Conservation (phyloP, 805 yeast species). For the Dipodascopsis uninucleata region DNA sequence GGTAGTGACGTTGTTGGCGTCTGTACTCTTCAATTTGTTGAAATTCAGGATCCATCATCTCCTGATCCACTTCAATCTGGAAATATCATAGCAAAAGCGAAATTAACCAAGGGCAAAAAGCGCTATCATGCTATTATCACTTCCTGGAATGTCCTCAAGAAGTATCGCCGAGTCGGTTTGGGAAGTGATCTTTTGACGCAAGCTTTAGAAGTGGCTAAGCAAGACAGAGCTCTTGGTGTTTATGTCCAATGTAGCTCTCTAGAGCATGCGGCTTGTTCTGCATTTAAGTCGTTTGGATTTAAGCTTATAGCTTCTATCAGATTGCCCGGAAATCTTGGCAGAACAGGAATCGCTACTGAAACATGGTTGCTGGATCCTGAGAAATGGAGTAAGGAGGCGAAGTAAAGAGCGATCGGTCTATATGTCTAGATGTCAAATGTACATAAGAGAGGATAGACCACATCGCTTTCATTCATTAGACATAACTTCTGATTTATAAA, state of each 20-base stretch:
- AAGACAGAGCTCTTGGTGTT: constrained; percentile 9
- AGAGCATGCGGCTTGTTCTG: constrained; percentile 14
- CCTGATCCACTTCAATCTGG: constrained; percentile 1
- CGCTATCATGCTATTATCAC: constrained; percentile 19
- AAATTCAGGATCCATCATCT: constrained; percentile 10
- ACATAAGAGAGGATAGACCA: too few species aligned
- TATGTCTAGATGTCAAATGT: too few species aligned
- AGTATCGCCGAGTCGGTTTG: constrained; percentile 29
- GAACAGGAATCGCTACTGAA: constrained; percentile 19
- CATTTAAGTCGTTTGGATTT: constrained; percentile 11
- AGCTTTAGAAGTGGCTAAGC: constrained; percentile 13
- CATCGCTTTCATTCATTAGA: too few species aligned
- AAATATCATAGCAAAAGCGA: not conserved
- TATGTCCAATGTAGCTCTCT: constrained; percentile 21
- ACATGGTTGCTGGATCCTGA: constrained; percentile 16
- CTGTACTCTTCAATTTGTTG: constrained; percentile 18
- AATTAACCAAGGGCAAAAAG: constrained; percentile 1
- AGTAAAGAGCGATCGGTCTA: too few species aligned
- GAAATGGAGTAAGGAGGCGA: constrained; percentile 4
- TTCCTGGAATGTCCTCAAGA: constrained; percentile 27
- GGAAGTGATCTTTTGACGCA: constrained; percentile 24
- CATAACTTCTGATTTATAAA: too few species aligned
- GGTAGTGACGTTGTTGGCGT: constrained; percentile 19
- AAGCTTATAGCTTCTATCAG: constrained; percentile 6
- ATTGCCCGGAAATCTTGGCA: constrained; percentile 19